Evolutionary conservation across 495 filamentous ascomycete genomes (phyloP).

Genomic region (Penicillium chermesinum): DNA sequence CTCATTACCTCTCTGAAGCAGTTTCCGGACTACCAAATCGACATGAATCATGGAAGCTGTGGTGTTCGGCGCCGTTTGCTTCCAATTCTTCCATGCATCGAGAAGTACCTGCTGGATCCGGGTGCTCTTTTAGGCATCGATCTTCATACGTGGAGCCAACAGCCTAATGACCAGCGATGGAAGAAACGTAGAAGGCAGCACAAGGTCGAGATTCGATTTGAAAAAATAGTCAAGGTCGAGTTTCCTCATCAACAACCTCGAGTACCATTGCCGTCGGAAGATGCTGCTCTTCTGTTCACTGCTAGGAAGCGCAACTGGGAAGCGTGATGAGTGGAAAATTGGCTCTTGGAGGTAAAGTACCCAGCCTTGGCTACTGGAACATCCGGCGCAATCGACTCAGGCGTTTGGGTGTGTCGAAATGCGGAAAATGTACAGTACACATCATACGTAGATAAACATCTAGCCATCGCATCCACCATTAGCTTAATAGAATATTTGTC

Average conservation of each 20-base stretch:
- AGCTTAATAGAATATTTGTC: no score
- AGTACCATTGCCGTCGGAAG: conserved; percentile 22
- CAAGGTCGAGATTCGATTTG: conserved; percentile 29
- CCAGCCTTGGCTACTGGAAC: no score
- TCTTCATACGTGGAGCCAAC: conserved; percentile 32
- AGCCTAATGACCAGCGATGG: conserved; percentile 1
- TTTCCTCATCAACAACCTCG: conserved; percentile 6
- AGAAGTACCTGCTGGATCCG: conserved; percentile 60
- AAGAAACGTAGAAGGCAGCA: conserved; percentile 12
- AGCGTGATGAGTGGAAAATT: no score
- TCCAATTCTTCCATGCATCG: conserved; percentile 63
- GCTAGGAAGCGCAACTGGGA: conserved; percentile 41
- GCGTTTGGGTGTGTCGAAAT: no score
- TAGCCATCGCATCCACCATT: conserved; percentile 9
- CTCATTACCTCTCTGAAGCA: conserved; percentile 53
- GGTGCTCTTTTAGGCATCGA: conserved; percentile 63
- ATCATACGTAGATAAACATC: no score
- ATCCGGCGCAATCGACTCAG: no score
- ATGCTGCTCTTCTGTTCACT: conserved; percentile 36
- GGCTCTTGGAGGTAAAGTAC: no score
- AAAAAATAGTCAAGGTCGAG: conserved; percentile 25
- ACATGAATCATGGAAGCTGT: conserved; percentile 71
- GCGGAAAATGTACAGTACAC: no score
- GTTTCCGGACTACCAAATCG: conserved; percentile 73
- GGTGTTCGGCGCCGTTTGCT: conserved; percentile 63